A percentile compares a stretch with the other conserved stretches of the same genome.
These are phyloP conservation scores for Aspergillus haitiensis DNA, from an alignment of 495 filamentous ascomycete species.

Conservation along the genomic window DNA sequence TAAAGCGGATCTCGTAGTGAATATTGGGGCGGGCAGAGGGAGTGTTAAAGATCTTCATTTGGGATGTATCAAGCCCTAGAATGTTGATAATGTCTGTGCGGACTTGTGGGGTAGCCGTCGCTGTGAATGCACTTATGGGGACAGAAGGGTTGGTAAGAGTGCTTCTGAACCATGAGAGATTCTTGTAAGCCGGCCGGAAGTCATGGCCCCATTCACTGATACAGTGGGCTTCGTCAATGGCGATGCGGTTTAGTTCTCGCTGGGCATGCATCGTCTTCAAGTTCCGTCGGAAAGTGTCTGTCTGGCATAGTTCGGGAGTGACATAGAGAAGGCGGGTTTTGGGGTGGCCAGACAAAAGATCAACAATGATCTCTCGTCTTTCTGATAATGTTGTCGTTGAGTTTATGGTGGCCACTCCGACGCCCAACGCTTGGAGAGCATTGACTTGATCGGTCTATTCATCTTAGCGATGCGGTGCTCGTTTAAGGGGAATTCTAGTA, in stretches of 20 bases:
- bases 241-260: conserved; percentile 78
- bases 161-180: conserved; percentile 82
- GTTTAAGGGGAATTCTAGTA: background rate
- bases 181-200: conserved; percentile 88
- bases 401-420: conserved; percentile 83
- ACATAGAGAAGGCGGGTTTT: conserved; percentile 84
- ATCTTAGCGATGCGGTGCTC: background rate
- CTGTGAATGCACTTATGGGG: conserved; percentile 87
- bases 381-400: conserved; percentile 68
- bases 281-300: conserved; percentile 72
- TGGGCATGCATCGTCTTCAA: conserved; percentile 75
- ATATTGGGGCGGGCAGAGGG: conserved; percentile 80
- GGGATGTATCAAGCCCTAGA: conserved; percentile 60
- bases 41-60: conserved; percentile 74
- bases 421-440: conserved; percentile 67
- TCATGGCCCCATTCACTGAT: conserved; percentile 99
- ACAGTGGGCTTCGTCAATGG: conserved; percentile 94
- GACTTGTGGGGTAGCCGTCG: conserved; percentile 80
- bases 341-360: conserved; percentile 86
- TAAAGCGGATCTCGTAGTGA: conserved; percentile 92
- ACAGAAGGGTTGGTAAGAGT: conserved; percentile 75
- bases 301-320: conserved; percentile 84
- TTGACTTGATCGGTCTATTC: conserved; percentile 85
- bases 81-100: conserved; percentile 75
- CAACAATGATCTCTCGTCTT: conserved; percentile 66